Evolutionary conservation across 2,329 filamentous ascomycete genomes (phyloP), one percentile per base, ranked within the genome.

Genomic region (Purpureocillium takamizusanense): DNA sequence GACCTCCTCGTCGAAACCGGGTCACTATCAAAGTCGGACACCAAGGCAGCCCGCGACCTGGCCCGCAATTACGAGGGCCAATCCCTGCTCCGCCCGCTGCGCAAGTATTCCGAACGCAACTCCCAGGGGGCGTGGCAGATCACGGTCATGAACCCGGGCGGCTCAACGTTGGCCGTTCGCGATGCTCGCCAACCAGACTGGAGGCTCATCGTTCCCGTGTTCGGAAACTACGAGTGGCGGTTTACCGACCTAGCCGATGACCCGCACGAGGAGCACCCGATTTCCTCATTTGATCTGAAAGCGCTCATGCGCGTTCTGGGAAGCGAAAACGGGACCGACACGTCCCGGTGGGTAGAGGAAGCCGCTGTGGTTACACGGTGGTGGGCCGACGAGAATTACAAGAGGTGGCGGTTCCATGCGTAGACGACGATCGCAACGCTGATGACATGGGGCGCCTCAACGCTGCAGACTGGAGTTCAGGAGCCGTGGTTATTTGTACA

Each of bases 141-240:
- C 17, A 49, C 48, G 23, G 42, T 53, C 29, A 50, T 53, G 45
- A 55, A 51, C 25, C 49, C 52, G 2, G 52, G 52, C 2, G 40
- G 51, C n/a, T 48, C 48, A 8, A 44, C 46, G 17, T 36, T 55
- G 12, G 47, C 44, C n/a, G 49, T 55, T 3, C 48, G 50, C 13
- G 49, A 54, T 13, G 39, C 44, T 5, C 42, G 46, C 10, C 29
- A 49, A 7, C 44, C 46, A 2, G 32, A 52, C 25, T 52, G 49
- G 45, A 47, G 50, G 16, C 38, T 55, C 6, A 51, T 51, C 4
- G 44, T 54, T 14, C 52, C 52, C 2, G 44, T 52, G 17, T 43
- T 52, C 3, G 43, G 45, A 7, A 48, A 53, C 21, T 43, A 49
- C 3, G 50, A 49, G 30, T 55, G 51, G 51, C 49, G 52, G 7